phyloP scores from a whole-genome alignment of 2,329 filamentous ascomycete species.

The Fusarium coicis region DNA sequence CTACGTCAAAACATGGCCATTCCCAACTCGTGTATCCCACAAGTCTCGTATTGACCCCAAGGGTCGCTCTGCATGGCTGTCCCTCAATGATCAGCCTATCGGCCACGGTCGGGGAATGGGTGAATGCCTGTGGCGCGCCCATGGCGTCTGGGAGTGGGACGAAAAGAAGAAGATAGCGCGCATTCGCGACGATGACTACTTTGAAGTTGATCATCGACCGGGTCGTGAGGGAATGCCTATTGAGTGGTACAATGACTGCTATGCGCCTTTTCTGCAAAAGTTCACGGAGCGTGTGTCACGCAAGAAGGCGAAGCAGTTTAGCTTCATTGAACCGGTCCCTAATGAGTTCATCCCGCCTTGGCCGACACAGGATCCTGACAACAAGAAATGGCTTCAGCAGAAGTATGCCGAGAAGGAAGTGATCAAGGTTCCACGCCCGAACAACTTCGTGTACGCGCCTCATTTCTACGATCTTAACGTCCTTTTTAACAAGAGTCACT shows the following conservation, averaged over 20 bases:
- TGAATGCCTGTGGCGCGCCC: constrained; percentile 53
- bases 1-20: constrained; percentile 56
- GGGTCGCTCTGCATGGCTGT: constrained; percentile 51
- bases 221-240: constrained; percentile 48
- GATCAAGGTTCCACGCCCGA: constrained; percentile 43
- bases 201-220: constrained; percentile 52
- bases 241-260: constrained; percentile 57
- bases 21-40: constrained; percentile 52
- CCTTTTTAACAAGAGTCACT: constrained; percentile 51
- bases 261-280: constrained; percentile 52
- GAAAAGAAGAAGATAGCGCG: constrained; percentile 43
- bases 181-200: constrained; percentile 49
- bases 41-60: constrained; percentile 50
- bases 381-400: constrained; percentile 20
- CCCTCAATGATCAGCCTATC: constrained; percentile 21
- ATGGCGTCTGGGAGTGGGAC: constrained; percentile 53
- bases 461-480: constrained; percentile 58
- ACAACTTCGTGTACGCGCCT: constrained; percentile 54
- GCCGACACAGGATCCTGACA: constrained; percentile 33
- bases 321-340: constrained; percentile 55
- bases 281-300: constrained; percentile 51
- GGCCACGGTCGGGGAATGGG: constrained; percentile 44
- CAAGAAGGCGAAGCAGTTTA: constrained; percentile 44
- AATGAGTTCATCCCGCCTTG: constrained; percentile 56
- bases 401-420: constrained; percentile 45